phyloP scores from a whole-genome alignment of 495 filamentous ascomycete species.

The Acidiella bohemica region DNA sequence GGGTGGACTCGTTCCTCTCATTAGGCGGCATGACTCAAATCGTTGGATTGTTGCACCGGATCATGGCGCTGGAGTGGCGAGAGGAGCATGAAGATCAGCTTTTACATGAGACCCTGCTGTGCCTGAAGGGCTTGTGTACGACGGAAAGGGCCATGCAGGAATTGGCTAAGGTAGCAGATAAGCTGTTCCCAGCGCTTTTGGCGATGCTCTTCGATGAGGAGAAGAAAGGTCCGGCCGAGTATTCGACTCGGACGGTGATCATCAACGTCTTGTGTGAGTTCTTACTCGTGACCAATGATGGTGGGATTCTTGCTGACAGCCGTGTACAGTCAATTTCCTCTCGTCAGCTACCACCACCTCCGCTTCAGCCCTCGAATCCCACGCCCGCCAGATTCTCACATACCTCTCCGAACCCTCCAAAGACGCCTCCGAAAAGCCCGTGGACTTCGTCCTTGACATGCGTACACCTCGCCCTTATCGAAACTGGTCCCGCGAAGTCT shows the following conservation, averaged over 20 bases:
- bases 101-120: conserved; percentile 82
- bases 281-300: not conserved
- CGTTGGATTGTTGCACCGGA: conserved; percentile 70
- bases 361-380: conserved; percentile 34
- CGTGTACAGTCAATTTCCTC: conserved; percentile 51
- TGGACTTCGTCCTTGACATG: conserved; percentile 81
- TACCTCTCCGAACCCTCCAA: conserved; percentile 74
- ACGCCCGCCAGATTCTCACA: conserved; percentile 54
- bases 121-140: conserved; percentile 88
- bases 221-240: conserved; percentile 92
- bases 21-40: conserved; percentile 89
- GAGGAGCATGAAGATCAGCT: conserved; percentile 94
- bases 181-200: conserved; percentile 75
- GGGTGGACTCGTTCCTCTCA: conserved; percentile 83
- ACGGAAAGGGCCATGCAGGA: conserved; percentile 70
- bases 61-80: conserved; percentile 91
- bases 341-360: conserved; percentile 35
- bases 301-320: conserved; percentile 1
- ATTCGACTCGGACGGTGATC: conserved; percentile 79
- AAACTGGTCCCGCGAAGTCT: conserved; percentile 85
- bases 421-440: conserved; percentile 55
- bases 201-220: conserved; percentile 91
- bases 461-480: conserved; percentile 76
- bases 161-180: conserved; percentile 62
- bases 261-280: conserved; percentile 54